Conservation (phyloP, 2,329 filamentous ascomycete genomes). For the Thelonectria rubi region DNA sequence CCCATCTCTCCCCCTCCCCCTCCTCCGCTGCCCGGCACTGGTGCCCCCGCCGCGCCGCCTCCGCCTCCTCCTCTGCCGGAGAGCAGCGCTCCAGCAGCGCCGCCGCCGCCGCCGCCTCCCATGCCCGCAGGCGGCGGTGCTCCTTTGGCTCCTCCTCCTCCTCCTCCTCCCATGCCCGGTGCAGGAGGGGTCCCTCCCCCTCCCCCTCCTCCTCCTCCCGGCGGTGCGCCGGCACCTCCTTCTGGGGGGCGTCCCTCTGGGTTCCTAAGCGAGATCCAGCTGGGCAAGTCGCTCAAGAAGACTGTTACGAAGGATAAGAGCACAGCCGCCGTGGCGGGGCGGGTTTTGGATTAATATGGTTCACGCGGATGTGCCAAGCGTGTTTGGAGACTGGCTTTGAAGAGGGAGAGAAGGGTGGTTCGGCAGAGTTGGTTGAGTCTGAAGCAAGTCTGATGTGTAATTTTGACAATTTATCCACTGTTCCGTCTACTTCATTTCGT, state of each 20-base stretch:
- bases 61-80: slow-evolving; percentile 44
- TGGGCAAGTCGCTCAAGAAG: slow-evolving; percentile 83
- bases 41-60: slow-evolving; percentile 45
- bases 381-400: slow-evolving; percentile 15
- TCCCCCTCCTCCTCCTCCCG: slow-evolving; percentile 58
- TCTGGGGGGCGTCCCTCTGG: slow-evolving; percentile 64
- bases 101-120: slow-evolving; percentile 47
- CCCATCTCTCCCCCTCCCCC: slow-evolving; percentile 52
- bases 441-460: slow-evolving; percentile 22
- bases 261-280: slow-evolving; percentile 84
- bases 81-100: slow-evolving; percentile 39
- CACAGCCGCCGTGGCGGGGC: slow-evolving; percentile 74
- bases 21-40: slow-evolving; percentile 45
- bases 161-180: slow-evolving; percentile 49
- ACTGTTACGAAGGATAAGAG: slow-evolving; percentile 91
- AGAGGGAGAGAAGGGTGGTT: slow-evolving; percentile 9
- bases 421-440: slow-evolving; percentile 24
- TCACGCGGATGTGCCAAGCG: not conserved
- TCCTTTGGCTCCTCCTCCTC: slow-evolving; percentile 51
- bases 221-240: slow-evolving; percentile 54
- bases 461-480: too few relatives aligned
- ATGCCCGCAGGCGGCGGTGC: slow-evolving; percentile 49
- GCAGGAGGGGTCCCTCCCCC: slow-evolving; percentile 50
- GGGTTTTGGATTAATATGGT: slow-evolving; percentile 66
- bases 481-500: too few relatives aligned